These are phyloP conservation scores for Wickerhamomyces sp. DNA, from an alignment of 1,139 yeast species.

Conservation along the genomic window DNA sequence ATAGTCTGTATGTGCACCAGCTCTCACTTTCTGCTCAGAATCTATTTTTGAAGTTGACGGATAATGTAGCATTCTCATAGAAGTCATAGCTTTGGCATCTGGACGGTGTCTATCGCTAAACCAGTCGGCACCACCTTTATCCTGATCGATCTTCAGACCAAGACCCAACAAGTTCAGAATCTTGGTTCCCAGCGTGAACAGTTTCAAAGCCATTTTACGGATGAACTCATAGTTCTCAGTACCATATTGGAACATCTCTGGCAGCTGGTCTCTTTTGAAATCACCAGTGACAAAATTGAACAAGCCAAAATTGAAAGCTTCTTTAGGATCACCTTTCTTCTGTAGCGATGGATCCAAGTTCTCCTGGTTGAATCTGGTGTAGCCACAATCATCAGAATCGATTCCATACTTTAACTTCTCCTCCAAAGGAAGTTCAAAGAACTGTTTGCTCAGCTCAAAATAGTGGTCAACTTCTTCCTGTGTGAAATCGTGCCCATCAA, in stretches of 20 bases:
- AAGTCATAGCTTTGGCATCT: conserved; percentile 47
- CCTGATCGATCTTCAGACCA: conserved; percentile 53
- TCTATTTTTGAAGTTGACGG: conserved; percentile 51
- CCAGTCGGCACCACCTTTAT: conserved; percentile 46
- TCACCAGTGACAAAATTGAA: conserved; percentile 25
- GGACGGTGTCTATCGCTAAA: conserved; percentile 53
- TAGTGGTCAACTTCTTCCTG: conserved; percentile 50
- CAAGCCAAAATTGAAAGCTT: conserved; percentile 29
- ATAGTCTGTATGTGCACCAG: conserved; percentile 86
- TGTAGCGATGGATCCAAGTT: conserved; percentile 46
- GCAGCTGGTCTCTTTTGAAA: conserved; percentile 34
- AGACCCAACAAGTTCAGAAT: conserved; percentile 49
- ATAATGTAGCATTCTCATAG: conserved; percentile 65
- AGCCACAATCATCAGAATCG: conserved; percentile 54
- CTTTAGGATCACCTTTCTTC: conserved; percentile 38
- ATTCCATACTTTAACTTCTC: conserved; percentile 46
- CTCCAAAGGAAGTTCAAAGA: conserved; percentile 46
- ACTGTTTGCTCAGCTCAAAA: conserved; percentile 49
- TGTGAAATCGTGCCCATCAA: conserved; percentile 67
- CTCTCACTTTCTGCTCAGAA: conserved; percentile 57
- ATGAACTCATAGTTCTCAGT: conserved; percentile 31
- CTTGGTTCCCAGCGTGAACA: conserved; percentile 31
- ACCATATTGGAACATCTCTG: conserved; percentile 36
- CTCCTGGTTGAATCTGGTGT: conserved; percentile 56
- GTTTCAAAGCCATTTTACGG: conserved; percentile 31